Percentiles rank a stretch among this genome's conserved stretches.
Evolutionary conservation across 1,284 basidiomycete genomes (phyloP).

Genomic region (Irpex rosettiformis): DNA sequence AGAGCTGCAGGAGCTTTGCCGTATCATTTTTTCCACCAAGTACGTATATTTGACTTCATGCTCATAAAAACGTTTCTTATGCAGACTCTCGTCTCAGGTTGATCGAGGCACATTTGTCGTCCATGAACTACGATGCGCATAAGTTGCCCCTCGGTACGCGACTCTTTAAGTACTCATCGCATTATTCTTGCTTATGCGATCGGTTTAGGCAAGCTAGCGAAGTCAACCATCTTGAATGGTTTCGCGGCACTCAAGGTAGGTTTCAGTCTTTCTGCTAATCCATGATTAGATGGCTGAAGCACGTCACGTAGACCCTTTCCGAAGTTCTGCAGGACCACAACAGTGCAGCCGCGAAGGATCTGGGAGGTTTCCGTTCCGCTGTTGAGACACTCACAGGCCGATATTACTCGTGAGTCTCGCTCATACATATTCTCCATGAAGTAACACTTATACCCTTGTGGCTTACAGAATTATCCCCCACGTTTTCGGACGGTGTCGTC

Average conservation of each 20-base stretch:
- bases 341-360: slow-evolving; percentile 33
- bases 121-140: slow-evolving; percentile 70
- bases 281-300: too few relatives aligned
- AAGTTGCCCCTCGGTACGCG: slow-evolving; percentile 57
- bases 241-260: slow-evolving; percentile 55
- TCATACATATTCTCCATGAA: neutral
- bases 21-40: slow-evolving; percentile 55
- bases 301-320: slow-evolving; percentile 48
- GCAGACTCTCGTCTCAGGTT: too few relatives aligned
- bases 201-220: slow-evolving; percentile 48
- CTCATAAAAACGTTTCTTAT: too few relatives aligned
- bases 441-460: neutral
- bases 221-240: slow-evolving; percentile 53
- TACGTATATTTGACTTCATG: too few relatives aligned
- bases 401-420: slow-evolving; percentile 54
- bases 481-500: slow-evolving; percentile 51
- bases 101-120: slow-evolving; percentile 55
- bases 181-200: neutral
- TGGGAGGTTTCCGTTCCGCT: slow-evolving; percentile 37
- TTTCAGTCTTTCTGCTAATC: neutral
- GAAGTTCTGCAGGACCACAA: slow-evolving; percentile 49
- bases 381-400: slow-evolving; percentile 45
- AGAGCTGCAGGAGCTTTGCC: slow-evolving; percentile 53
- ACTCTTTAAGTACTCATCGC: slow-evolving; percentile 9
- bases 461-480: slow-evolving; percentile 56